These are phyloP conservation scores for Panaeolus papilionaceus DNA, from an alignment of 768 basidiomycete genomes.

Conservation along the genomic window DNA sequence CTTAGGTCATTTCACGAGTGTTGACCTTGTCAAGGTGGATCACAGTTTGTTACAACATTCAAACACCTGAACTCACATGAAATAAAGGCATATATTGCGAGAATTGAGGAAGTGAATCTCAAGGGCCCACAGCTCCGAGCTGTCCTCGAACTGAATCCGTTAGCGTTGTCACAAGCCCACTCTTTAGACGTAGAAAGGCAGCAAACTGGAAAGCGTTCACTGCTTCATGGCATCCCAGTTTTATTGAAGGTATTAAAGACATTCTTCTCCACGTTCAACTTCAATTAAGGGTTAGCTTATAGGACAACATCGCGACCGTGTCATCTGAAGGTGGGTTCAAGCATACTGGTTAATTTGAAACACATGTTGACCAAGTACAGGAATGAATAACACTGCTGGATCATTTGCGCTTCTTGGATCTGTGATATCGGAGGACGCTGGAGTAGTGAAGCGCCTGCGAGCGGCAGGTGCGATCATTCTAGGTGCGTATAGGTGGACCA, in stretches of 20 bases:
- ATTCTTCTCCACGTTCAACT: neutral
- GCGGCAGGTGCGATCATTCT: conserved; percentile 52
- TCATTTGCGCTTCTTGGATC: conserved; percentile 49
- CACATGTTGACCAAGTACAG: too few species aligned
- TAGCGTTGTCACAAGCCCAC: conserved; percentile 58
- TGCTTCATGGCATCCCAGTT: conserved; percentile 60
- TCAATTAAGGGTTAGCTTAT: neutral
- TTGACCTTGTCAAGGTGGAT: conserved; percentile 61
- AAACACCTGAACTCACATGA: neutral
- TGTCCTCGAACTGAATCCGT: conserved; percentile 62
- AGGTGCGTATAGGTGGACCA: conserved; percentile 32
- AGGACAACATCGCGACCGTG: conserved; percentile 57
- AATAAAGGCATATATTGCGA: conserved; percentile 63
- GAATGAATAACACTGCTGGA: conserved; percentile 52
- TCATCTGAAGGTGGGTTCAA: conserved; percentile 43
- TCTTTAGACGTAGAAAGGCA: conserved; percentile 52
- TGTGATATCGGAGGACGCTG: conserved; percentile 51
- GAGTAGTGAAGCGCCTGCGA: conserved; percentile 48
- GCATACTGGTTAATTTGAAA: too few species aligned
- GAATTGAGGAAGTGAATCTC: conserved; percentile 72
- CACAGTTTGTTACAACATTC: neutral
- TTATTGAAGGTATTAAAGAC: conserved; percentile 48
- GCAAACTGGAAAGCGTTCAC: conserved; percentile 47
- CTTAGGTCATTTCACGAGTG: conserved; percentile 57
- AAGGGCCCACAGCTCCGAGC: conserved; percentile 63